These are phyloP conservation scores for Gentiana straminea DNA, from an alignment of 257 asterid genomes.

Conservation along the genomic window DNA sequence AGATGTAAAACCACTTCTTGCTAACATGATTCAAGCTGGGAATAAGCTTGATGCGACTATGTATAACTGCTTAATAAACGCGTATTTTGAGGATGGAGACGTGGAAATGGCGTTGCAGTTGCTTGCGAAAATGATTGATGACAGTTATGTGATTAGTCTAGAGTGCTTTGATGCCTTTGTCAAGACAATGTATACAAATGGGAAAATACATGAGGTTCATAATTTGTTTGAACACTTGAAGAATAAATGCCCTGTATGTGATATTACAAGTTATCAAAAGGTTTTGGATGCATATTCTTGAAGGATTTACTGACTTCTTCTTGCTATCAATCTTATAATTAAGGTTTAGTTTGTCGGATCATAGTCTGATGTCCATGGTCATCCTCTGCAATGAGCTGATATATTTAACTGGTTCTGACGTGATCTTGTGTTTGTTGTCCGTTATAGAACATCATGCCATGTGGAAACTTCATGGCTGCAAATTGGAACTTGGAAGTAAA, in stretches of 20 bases:
- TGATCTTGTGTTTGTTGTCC: too few species aligned
- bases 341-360: too few species aligned
- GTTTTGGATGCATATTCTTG: conserved; percentile 14
- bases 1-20: conserved; percentile 27
- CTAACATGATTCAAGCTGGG: conserved; percentile 25
- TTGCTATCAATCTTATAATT: too few species aligned
- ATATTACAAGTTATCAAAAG: conserved; percentile 17
- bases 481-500: too few species aligned
- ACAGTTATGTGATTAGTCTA: conserved; percentile 19
- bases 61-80: conserved; percentile 26
- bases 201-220: conserved; percentile 27
- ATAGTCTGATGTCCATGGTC: too few species aligned
- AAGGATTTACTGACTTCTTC: too few species aligned
- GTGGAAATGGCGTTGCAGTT: conserved; percentile 23
- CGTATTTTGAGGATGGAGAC: conserved; percentile 21
- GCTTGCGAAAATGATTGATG: conserved; percentile 27
- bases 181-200: conserved; percentile 14
- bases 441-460: too few species aligned
- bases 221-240: conserved; percentile 23
- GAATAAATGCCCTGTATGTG: conserved; percentile 6
- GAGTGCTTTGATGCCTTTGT: conserved; percentile 27
- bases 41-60: conserved; percentile 30
- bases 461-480: too few species aligned
- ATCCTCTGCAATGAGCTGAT: too few species aligned
- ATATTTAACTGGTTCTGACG: too few species aligned